These are phyloP conservation scores for Malassezia cuniculi DNA, from an alignment of 1,284 basidiomycete species.

Conservation along the genomic window DNA sequence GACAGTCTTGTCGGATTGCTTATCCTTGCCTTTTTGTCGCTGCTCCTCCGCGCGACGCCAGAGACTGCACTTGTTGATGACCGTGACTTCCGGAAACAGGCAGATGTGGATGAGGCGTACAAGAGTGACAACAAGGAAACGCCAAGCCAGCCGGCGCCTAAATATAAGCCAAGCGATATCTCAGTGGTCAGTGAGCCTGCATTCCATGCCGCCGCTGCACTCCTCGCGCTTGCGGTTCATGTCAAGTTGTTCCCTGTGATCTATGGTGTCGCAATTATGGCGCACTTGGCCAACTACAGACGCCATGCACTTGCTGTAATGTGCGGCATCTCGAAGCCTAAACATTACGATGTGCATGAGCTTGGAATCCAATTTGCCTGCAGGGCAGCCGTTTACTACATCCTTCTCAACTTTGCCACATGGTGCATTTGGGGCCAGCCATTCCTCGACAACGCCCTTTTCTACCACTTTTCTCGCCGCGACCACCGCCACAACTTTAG, in stretches of 20 bases:
- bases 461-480: conserved; percentile 78
- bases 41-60: conserved; percentile 27
- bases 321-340: conserved; percentile 7
- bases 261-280: conserved; percentile 66
- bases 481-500: conserved; percentile 98
- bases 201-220: conserved; percentile 17
- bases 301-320: conserved; percentile 7
- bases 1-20: conserved; percentile 74
- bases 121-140: too few relatives aligned
- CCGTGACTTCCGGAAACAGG: neutral
- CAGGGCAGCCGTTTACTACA: conserved; percentile 59
- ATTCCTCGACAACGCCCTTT: conserved; percentile 79
- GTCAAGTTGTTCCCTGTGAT: conserved; percentile 63
- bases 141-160: neutral
- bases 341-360: conserved; percentile 8
- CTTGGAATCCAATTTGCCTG: conserved; percentile 58
- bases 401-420: conserved; percentile 53
- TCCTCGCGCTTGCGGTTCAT: conserved; percentile 33
- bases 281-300: conserved; percentile 49
- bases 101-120: neutral
- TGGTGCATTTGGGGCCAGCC: conserved; percentile 59
- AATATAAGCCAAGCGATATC: conserved; percentile 6
- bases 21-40: conserved; percentile 59
- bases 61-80: conserved; percentile 15
- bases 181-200: conserved; percentile 4